Conservation (phyloP, 352 stramenopile genomes). For the Globisporangium cylindrosporum region DNA sequence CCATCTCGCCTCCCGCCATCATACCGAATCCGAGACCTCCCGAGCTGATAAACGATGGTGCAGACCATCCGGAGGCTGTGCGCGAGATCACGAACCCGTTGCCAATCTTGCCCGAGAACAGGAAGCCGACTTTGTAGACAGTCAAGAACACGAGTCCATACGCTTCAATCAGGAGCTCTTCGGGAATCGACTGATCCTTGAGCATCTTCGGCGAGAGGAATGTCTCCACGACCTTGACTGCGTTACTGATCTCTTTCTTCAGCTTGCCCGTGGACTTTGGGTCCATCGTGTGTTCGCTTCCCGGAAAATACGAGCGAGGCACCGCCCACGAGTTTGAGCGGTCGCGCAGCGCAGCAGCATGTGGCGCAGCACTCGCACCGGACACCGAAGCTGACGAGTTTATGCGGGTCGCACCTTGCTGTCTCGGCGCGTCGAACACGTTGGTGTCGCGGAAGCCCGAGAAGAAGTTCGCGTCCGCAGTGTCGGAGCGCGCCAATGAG, state of each 20-base stretch:
- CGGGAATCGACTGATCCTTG: conserved; percentile 81
- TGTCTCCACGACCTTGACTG: conserved; percentile 61
- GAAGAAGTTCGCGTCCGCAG: conserved; percentile 33
- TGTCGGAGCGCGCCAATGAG: conserved; percentile 37
- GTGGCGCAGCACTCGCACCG: conserved; percentile 10
- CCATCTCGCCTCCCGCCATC: conserved; percentile 79
- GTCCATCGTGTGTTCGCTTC: conserved; percentile 47
- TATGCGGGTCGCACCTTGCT: conserved; percentile 18
- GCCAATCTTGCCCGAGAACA: conserved; percentile 77
- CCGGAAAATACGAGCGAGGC: conserved; percentile 23
- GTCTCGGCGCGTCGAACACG: conserved; percentile 19
- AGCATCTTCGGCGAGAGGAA: conserved; percentile 72
- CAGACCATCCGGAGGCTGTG: conserved; percentile 69
- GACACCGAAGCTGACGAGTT: conserved; percentile 8
- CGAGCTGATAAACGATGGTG: conserved; percentile 66
- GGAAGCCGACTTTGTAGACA: conserved; percentile 78
- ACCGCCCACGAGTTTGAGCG: conserved; percentile 60
- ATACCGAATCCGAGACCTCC: conserved; percentile 77
- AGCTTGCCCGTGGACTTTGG: conserved; percentile 54
- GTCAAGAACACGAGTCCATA: conserved; percentile 78
- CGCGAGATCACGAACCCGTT: conserved; percentile 77
- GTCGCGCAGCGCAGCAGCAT: conserved; percentile 40
- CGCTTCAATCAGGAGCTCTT: conserved; percentile 68
- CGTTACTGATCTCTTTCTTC: conserved; percentile 60
- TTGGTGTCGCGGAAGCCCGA: conserved; percentile 16